Percentiles rank a stretch among this genome's conserved stretches.
phyloP scores from a whole-genome alignment of 805 yeast species.

The Lipomyces yamadae region DNA sequence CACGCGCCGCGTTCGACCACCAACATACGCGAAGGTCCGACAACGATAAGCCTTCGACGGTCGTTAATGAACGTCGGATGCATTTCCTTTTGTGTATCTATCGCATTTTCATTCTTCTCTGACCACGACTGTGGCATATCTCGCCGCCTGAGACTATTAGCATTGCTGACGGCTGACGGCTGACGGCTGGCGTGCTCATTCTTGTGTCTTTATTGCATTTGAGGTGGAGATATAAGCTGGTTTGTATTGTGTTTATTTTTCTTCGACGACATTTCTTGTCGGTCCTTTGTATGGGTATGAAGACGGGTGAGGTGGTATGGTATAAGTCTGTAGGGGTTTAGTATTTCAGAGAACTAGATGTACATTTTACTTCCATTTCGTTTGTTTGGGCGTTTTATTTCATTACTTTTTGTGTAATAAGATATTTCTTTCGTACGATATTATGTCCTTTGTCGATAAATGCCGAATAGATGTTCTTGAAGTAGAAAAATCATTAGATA shows the following conservation, averaged over 20 bases:
- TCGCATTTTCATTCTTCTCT: neutral
- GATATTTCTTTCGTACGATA: neutral
- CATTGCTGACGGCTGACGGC: too few relatives aligned
- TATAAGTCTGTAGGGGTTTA: neutral
- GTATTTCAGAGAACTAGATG: neutral
- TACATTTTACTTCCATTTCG: slow-evolving; percentile 1
- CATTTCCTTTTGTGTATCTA: slow-evolving; percentile 2
- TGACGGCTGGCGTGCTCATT: neutral
- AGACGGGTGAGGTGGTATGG: neutral
- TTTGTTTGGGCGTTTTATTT: slow-evolving; percentile 9
- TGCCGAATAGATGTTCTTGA: neutral
- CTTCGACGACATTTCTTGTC: neutral
- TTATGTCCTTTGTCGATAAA: neutral
- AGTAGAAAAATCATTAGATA: neutral
- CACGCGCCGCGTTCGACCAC: slow-evolving; percentile 81
- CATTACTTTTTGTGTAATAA: slow-evolving; percentile 7
- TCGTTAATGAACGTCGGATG: neutral
- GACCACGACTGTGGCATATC: neutral
- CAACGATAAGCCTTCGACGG: slow-evolving; percentile 47
- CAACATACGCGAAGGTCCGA: slow-evolving; percentile 96
- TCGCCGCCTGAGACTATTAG: neutral
- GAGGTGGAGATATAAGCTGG: neutral
- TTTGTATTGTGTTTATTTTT: neutral
- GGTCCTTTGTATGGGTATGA: neutral
- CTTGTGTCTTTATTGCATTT: neutral